A percentile compares a stretch with the other conserved stretches of the same genome.
Evolutionary conservation across 1,284 basidiomycete genomes (phyloP).

Genomic region (Meira miltonrushii): DNA sequence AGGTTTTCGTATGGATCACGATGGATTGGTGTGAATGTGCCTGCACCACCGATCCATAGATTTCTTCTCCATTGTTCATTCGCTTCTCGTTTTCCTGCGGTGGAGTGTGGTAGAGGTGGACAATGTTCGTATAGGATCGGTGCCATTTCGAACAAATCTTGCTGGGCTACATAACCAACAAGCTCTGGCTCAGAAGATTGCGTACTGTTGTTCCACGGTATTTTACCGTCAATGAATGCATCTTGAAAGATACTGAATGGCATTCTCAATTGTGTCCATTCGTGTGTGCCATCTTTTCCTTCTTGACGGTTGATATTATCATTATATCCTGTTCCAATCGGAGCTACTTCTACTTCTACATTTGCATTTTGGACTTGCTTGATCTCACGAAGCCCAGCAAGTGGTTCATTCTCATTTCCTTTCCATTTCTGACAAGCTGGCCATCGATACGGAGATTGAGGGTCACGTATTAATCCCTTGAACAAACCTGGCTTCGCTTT

Average conservation of each 20-base stretch:
- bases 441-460: slow-evolving; percentile 16
- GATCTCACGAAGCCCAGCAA: slow-evolving; percentile 20
- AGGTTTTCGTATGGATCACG: slow-evolving; percentile 36
- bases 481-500: slow-evolving; percentile 2
- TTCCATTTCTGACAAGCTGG: slow-evolving; percentile 25
- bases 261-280: slow-evolving; percentile 31
- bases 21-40: slow-evolving; percentile 32
- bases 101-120: slow-evolving; percentile 28
- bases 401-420: slow-evolving; percentile 14
- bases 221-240: slow-evolving; percentile 28
- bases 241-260: slow-evolving; percentile 33
- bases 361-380: slow-evolving; percentile 15
- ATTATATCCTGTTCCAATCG: slow-evolving; percentile 24
- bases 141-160: slow-evolving; percentile 23
- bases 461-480: background rate
- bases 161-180: slow-evolving; percentile 34
- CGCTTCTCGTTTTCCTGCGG: slow-evolving; percentile 23
- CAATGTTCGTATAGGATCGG: slow-evolving; percentile 22
- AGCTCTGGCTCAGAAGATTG: background rate
- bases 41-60: slow-evolving; percentile 31
- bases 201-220: slow-evolving; percentile 18
- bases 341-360: slow-evolving; percentile 25
- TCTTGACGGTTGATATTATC: slow-evolving; percentile 5
- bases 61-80: slow-evolving; percentile 36
- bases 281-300: background rate